phyloP scores from a whole-genome alignment of 331 rosid genomes.

The Pyrus hybrid region DNA sequence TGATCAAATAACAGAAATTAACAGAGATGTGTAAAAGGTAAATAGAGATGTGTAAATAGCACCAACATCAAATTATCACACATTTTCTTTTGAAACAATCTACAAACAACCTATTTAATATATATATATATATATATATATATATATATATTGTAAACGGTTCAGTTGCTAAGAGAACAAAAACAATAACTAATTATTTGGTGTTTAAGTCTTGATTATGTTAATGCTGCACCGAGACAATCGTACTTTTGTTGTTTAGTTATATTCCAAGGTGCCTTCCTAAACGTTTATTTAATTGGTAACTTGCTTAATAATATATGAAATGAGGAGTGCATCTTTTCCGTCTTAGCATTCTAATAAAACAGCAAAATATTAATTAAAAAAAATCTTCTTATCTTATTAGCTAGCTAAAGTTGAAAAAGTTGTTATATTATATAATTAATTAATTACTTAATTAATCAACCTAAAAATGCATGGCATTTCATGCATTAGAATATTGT shows the following conservation, averaged over 20 bases:
- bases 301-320: background rate
- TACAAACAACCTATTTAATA: background rate
- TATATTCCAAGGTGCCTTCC: background rate
- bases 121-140: no score
- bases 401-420: background rate
- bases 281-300: background rate
- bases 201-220: background rate
- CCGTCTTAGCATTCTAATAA: no score
- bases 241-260: conserved; percentile 1
- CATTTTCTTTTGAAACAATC: background rate
- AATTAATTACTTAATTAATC: background rate
- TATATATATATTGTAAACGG: background rate
- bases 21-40: no score
- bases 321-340: no score
- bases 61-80: background rate
- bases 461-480: background rate
- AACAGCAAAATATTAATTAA: background rate
- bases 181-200: background rate
- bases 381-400: conserved; percentile 2
- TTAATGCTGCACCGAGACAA: background rate
- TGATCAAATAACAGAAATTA: no score
- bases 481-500: background rate
- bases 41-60: background rate
- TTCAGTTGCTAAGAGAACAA: background rate
- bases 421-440: no score